Conservation (phyloP, 345 rosid genomes). For the Hibiscus mutabilis region DNA sequence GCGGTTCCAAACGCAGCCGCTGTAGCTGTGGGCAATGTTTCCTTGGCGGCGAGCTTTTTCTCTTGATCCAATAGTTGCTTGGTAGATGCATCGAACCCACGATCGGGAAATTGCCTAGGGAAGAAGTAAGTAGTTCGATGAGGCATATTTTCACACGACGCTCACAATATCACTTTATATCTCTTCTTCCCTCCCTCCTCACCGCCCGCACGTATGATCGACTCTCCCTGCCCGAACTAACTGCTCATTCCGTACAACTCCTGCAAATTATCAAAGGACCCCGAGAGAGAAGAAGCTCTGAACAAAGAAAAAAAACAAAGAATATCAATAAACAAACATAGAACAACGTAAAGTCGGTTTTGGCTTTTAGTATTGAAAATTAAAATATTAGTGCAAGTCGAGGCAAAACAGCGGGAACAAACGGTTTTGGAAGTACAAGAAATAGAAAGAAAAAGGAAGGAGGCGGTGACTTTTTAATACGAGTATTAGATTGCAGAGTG, state of each 20-base stretch:
- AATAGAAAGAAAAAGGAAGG: background rate
- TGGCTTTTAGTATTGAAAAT: background rate
- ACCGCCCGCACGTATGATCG: background rate
- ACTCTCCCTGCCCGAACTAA: background rate
- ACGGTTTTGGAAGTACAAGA: background rate
- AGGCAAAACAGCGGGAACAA: background rate
- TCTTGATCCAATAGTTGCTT: conserved; percentile 45
- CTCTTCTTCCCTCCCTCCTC: background rate
- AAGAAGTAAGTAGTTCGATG: conserved; percentile 95
- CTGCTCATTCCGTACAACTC: background rate
- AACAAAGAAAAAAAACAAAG: background rate
- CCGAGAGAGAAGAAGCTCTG: background rate
- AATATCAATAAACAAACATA: background rate
- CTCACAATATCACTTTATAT: conserved; percentile 4
- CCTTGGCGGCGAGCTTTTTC: conserved; percentile 29
- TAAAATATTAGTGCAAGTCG: background rate
- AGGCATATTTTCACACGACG: conserved; percentile 52
- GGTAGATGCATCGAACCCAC: conserved; percentile 48
- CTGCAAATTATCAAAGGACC: background rate
- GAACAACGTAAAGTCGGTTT: background rate
- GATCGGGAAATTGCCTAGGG: conserved; percentile 94
- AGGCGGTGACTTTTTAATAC: background rate
- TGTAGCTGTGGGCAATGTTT: background rate
- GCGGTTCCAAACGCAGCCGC: background rate
- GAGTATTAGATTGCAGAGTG: background rate